Base-by-base conservation (phyloP, 2,329 filamentous ascomycete species). In the Fusarium sp. region DNA sequence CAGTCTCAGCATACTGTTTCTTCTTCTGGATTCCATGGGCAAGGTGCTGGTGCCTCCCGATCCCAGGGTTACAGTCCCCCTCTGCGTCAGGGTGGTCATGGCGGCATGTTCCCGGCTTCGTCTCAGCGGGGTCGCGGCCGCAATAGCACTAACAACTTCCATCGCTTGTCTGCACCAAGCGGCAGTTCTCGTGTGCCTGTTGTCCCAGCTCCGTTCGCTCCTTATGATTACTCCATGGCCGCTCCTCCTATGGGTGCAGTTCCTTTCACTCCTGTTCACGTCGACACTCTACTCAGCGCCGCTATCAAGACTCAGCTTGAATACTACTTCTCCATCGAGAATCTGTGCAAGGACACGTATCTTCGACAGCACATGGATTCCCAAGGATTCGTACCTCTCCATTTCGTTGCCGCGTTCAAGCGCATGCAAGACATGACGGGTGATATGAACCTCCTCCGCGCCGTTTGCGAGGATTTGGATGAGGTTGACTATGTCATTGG, bases 301-400 rank as follows among this genome's bases (percentile, higher is more conserved):
- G 76, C 83, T 46, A 76, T 88, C 48, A 83, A 80, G 55, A 77
- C 76, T 68, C 82, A 86, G 75, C 86, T 94, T 37, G 93, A 97
- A 75, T 99, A 97, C 82, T 99, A 99, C 80, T 97, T 99, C 81
- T 98, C 95, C 1, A 87, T 97, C 27, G 92, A 97, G 75, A 99
- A 99, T 77, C 85, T 98, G 49, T 92, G 93, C 85, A 97, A 97
- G 80, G 96, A 99, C 75, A 85, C 92, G 75, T 98, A 89, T 79
- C 84, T 99, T 61, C 90, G 96, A 58, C 90, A 88, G 74, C 90
- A 94, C 72, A 98, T 99, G 96, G 95, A 99, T 76, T 92, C 92
- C 1, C 92, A 98, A 78, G 96, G 96, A 19, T 98, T 94, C 75
- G 94, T 97, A 15, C 89, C 88, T 50, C 82, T 99, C 51, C 84